Evolutionary conservation across 805 yeast species (phyloP).

Genomic region (Clavispora vitiphila): DNA sequence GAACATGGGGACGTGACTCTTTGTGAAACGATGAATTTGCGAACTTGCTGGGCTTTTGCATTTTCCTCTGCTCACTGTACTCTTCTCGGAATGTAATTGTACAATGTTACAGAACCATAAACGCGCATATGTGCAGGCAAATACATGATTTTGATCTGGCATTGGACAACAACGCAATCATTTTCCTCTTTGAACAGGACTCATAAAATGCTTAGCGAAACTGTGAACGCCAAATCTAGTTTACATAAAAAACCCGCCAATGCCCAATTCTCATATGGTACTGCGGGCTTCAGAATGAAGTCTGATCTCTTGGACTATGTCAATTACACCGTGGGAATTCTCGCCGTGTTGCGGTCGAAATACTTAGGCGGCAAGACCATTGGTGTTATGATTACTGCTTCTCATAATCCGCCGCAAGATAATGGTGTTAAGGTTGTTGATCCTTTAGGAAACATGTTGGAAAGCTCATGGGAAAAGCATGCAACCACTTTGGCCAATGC

Average conservation of each 20-base stretch:
- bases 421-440: slow-evolving; percentile 69
- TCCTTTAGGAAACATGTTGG: slow-evolving; percentile 88
- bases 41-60: slow-evolving; percentile 16
- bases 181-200: not conserved
- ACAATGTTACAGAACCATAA: not conserved
- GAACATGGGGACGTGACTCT: slow-evolving; percentile 14
- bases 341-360: slow-evolving; percentile 82
- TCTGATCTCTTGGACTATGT: slow-evolving; percentile 72
- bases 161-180: not conserved
- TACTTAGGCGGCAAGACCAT: slow-evolving; percentile 60
- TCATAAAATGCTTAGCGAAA: slow-evolving; percentile 4
- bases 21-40: slow-evolving; percentile 27
- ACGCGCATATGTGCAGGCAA: not conserved
- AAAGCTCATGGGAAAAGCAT: slow-evolving; percentile 72
- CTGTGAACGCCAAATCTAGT: slow-evolving; percentile 4
- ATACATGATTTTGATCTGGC: not conserved
- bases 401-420: slow-evolving; percentile 89
- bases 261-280: slow-evolving; percentile 67
- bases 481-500: slow-evolving; percentile 83
- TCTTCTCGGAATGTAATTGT: not conserved
- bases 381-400: slow-evolving; percentile 97
- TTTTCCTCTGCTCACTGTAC: not conserved
- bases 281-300: slow-evolving; percentile 90
- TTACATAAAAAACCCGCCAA: slow-evolving; percentile 42
- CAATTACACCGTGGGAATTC: slow-evolving; percentile 72